phyloP scores from a whole-genome alignment of 768 basidiomycete genomes.

The Phanerochaete sordida region DNA sequence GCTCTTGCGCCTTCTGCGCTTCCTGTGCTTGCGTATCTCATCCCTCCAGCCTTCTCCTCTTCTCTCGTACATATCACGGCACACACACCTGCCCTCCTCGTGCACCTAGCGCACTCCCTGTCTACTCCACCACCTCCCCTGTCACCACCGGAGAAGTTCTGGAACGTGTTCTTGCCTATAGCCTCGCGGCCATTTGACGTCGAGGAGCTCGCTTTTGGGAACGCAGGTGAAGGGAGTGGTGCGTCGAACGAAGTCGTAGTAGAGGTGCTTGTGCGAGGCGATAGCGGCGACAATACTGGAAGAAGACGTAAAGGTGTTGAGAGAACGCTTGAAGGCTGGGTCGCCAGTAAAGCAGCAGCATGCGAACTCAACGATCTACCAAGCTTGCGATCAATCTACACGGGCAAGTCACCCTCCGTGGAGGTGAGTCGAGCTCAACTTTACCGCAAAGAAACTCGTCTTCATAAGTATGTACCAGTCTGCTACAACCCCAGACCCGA shows the following conservation, averaged over 20 bases:
- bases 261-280: slow-evolving; percentile 53
- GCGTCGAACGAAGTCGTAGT: slow-evolving; percentile 62
- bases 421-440: slow-evolving; percentile 6
- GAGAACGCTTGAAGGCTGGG: slow-evolving; percentile 66
- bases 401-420: slow-evolving; percentile 26
- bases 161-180: slow-evolving; percentile 70
- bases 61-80: slow-evolving; percentile 61
- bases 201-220: slow-evolving; percentile 58
- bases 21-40: slow-evolving; percentile 54
- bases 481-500: slow-evolving; percentile 44
- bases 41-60: slow-evolving; percentile 53
- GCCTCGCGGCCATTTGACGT: slow-evolving; percentile 59
- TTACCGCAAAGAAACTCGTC: neutral
- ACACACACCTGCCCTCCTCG: slow-evolving; percentile 68
- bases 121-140: slow-evolving; percentile 67
- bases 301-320: slow-evolving; percentile 52
- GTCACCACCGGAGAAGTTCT: slow-evolving; percentile 68
- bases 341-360: slow-evolving; percentile 25
- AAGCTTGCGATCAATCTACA: slow-evolving; percentile 40
- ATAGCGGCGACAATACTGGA: slow-evolving; percentile 29
- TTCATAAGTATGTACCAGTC: neutral
- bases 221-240: slow-evolving; percentile 44
- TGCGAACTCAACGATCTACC: slow-evolving; percentile 51
- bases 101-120: slow-evolving; percentile 66
- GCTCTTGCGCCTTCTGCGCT: slow-evolving; percentile 40